Conservation (phyloP, 2,329 filamentous ascomycete genomes). For the Sporothrix variecibatus region DNA sequence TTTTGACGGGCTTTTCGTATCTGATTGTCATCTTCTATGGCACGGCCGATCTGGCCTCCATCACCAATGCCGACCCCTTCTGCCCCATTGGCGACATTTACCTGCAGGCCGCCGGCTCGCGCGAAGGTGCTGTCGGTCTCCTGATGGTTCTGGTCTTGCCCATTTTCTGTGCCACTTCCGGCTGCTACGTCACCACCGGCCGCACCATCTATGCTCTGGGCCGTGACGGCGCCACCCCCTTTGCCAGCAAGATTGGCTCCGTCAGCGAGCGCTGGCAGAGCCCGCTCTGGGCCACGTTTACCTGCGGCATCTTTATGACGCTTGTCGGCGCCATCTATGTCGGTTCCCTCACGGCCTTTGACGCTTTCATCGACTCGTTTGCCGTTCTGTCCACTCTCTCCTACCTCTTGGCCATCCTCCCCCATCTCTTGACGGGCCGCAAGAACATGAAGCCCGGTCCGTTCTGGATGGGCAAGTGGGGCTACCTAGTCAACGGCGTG, state of each 20-base stretch:
- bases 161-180: slow-evolving; percentile 40
- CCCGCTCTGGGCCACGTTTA: slow-evolving; percentile 51
- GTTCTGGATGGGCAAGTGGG: slow-evolving; percentile 51
- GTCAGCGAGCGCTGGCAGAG: slow-evolving; percentile 39
- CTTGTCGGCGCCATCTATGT: slow-evolving; percentile 66
- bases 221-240: slow-evolving; percentile 25
- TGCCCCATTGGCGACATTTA: slow-evolving; percentile 67
- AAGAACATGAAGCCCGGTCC: slow-evolving; percentile 53
- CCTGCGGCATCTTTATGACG: slow-evolving; percentile 48
- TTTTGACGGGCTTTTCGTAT: slow-evolving; percentile 55
- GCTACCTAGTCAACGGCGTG: slow-evolving; percentile 50
- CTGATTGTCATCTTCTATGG: slow-evolving; percentile 59
- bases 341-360: slow-evolving; percentile 66
- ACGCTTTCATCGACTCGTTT: slow-evolving; percentile 61
- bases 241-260: slow-evolving; percentile 35
- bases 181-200: slow-evolving; percentile 41
- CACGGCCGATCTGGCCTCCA: slow-evolving; percentile 56
- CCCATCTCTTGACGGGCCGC: slow-evolving; percentile 52
- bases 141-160: slow-evolving; percentile 45
- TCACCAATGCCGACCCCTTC: slow-evolving; percentile 51
- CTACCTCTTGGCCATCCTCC: slow-evolving; percentile 65
- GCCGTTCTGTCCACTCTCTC: slow-evolving; percentile 48
- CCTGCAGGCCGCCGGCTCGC: slow-evolving; percentile 56
- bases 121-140: slow-evolving; percentile 53
- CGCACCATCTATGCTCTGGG: slow-evolving; percentile 25